These are phyloP conservation scores for Rachicladosporium sp. DNA, from an alignment of 2,329 filamentous ascomycete species.

Conservation along the genomic window DNA sequence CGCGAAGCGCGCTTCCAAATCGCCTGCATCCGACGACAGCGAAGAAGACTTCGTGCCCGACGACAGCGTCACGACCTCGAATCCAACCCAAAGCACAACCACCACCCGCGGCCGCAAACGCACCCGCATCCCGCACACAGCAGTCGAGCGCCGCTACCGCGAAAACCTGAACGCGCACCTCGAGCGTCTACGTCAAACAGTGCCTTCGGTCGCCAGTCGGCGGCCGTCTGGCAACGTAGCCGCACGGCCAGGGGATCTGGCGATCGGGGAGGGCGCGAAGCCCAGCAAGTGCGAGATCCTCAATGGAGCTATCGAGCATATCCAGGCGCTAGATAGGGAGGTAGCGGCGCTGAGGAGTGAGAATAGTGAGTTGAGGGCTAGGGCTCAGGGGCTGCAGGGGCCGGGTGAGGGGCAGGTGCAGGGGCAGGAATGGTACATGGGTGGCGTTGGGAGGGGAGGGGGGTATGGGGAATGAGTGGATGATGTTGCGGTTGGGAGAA, in stretches of 20 bases:
- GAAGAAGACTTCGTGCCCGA: slow-evolving; percentile 19
- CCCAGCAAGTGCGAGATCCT: slow-evolving; percentile 26
- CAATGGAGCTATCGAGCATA: slow-evolving; percentile 23
- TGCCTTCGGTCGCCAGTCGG: slow-evolving; percentile 19
- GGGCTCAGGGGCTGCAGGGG: slow-evolving; percentile 14
- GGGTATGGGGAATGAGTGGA: neutral
- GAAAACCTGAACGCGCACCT: slow-evolving; percentile 26
- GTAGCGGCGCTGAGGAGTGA: slow-evolving; percentile 17
- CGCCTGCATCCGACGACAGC: slow-evolving; percentile 16
- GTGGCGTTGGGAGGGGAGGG: slow-evolving; percentile 1
- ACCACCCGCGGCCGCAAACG: slow-evolving; percentile 18
- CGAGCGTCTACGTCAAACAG: slow-evolving; percentile 20
- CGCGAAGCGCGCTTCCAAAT: neutral
- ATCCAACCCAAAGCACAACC: slow-evolving; percentile 8
- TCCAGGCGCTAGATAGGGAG: slow-evolving; percentile 17
- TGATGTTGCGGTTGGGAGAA: neutral
- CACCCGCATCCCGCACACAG: slow-evolving; percentile 25
- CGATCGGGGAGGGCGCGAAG: slow-evolving; percentile 16
- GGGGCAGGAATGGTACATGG: slow-evolving; percentile 13
- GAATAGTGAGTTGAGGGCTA: slow-evolving; percentile 13
- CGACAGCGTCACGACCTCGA: slow-evolving; percentile 8
- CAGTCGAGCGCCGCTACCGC: slow-evolving; percentile 22
- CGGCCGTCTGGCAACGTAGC: slow-evolving; percentile 6
- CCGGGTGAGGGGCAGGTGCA: too few relatives aligned
- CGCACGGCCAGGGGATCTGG: too few relatives aligned